Evolutionary conservation across 352 stramenopile genomes (phyloP).

Genomic region (Peronospora farinosa): DNA sequence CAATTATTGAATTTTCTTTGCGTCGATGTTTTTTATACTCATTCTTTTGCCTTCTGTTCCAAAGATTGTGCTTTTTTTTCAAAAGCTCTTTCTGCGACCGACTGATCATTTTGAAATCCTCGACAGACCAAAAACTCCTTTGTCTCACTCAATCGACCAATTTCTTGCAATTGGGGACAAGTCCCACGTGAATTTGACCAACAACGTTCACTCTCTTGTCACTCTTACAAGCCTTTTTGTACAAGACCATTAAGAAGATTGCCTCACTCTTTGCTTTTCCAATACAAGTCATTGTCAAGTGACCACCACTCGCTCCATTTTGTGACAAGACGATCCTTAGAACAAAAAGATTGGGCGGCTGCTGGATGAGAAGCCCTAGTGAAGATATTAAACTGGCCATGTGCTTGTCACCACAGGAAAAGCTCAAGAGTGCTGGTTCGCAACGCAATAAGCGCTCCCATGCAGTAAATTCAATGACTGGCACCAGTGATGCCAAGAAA

Average conservation of each 20-base stretch:
- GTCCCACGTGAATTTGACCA: constrained; percentile 15
- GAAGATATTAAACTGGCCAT: constrained; percentile 49
- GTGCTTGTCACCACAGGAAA: constrained; percentile 67
- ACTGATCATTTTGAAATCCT: constrained; percentile 36
- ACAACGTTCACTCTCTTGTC: not conserved
- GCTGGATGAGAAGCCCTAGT: constrained; percentile 24
- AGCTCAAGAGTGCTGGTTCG: constrained; percentile 34
- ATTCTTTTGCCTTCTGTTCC: constrained; percentile 24
- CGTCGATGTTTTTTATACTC: constrained; percentile 24
- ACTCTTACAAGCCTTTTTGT: no score
- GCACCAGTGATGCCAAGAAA: constrained; percentile 27
- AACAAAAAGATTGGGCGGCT: not conserved
- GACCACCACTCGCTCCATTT: constrained; percentile 7
- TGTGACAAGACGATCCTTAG: not conserved
- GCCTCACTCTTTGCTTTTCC: not conserved
- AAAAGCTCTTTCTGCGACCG: not conserved
- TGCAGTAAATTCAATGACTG: constrained; percentile 4
- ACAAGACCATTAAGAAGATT: no score
- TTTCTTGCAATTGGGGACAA: constrained; percentile 25
- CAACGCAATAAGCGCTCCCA: constrained; percentile 45
- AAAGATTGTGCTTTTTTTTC: constrained; percentile 34
- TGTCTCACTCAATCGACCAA: constrained; percentile 1
- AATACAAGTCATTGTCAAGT: not conserved
- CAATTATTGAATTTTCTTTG: constrained; percentile 10
- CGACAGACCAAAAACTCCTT: constrained; percentile 18